Evolutionary conservation across 2,329 filamentous ascomycete species (phyloP), one percentile per base, ranked within the genome.

Genomic region (Pseudogymnoascus sp.): DNA sequence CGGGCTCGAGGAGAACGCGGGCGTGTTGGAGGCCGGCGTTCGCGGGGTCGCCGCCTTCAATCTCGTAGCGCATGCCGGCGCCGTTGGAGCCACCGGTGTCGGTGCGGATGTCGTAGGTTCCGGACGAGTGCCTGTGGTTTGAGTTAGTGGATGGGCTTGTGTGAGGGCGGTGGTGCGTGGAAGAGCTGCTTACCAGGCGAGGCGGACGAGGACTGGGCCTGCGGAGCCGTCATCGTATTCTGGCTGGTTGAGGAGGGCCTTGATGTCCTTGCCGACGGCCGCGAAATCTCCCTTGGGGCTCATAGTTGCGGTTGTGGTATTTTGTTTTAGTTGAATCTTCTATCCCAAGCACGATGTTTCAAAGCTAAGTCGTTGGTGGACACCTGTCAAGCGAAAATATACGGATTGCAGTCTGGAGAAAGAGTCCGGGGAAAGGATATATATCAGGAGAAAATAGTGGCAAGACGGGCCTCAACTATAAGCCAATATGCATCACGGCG

Each of bases 221-320:
- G 83, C 83, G 64, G 81, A 85, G 16, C 85, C 85, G 73, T 88
- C 85, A 68, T 87, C 85, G 72, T 87, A 87, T 67, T 78, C 82
- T 21, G 85, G 84, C 71, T 86, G 83, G 66, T 82, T 76, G 57
- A 86, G 75, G 63, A 85, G 77, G 26, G 76, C 76, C 66, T 74
- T 75, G 62, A 86, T 81, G 68, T 84, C 82, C 68, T 79, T 78
- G 60, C 79, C 79, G 68, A 86, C 83, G 42, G 80, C 78, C 54
- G 81, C 81, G 68, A 89, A 81, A 76, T 90, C 89, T 42, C 89
- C 86, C 71, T 84, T 83, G 47, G 47, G 26, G 47, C 47, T 57
- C 47, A 57, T 57, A 7, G 47, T 26, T 57, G 47, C 26, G n/a
- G 5, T 57, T 51, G 26, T 57, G 14, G 14, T 14, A 12, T 57